Percentiles rank a stretch among this genome's conserved stretches.
Evolutionary conservation across 1,139 yeast species (phyloP).

Genomic region (Taiozyma sp.): DNA sequence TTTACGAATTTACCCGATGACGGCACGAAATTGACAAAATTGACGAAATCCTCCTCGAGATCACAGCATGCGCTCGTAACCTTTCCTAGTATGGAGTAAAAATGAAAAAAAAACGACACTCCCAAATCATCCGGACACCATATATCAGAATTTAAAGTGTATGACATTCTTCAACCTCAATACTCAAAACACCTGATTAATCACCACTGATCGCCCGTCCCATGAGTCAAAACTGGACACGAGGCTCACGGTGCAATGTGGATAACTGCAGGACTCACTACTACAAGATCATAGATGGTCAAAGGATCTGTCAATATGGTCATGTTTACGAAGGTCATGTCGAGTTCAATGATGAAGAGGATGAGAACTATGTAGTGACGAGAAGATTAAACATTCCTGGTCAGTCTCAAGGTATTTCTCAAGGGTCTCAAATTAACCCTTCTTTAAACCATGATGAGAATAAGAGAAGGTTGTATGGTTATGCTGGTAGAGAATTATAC

Average conservation of each 20-base stretch:
- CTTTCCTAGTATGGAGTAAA: background rate
- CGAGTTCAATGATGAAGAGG: conserved; percentile 76
- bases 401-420: conserved; percentile 24
- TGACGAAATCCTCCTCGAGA: too few species aligned
- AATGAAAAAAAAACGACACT: background rate
- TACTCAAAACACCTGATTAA: background rate
- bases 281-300: conserved; percentile 72
- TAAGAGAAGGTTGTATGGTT: conserved; percentile 42
- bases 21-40: too few species aligned
- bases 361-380: conserved; percentile 44
- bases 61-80: background rate
- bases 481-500: conserved; percentile 42
- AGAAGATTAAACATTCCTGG: conserved; percentile 48
- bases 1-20: too few species aligned
- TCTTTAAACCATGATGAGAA: conserved; percentile 1
- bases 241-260: conserved; percentile 82
- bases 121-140: background rate
- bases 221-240: background rate
- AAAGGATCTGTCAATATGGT: conserved; percentile 80
- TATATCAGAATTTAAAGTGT: too few species aligned
- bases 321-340: conserved; percentile 82
- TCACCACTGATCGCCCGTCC: background rate
- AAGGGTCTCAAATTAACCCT: conserved; percentile 13
- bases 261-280: conserved; percentile 82
- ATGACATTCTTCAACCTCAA: too few species aligned